Base-by-base conservation (phyloP, 1,284 basidiomycete genomes). In the Megacollybia platyphylla region DNA sequence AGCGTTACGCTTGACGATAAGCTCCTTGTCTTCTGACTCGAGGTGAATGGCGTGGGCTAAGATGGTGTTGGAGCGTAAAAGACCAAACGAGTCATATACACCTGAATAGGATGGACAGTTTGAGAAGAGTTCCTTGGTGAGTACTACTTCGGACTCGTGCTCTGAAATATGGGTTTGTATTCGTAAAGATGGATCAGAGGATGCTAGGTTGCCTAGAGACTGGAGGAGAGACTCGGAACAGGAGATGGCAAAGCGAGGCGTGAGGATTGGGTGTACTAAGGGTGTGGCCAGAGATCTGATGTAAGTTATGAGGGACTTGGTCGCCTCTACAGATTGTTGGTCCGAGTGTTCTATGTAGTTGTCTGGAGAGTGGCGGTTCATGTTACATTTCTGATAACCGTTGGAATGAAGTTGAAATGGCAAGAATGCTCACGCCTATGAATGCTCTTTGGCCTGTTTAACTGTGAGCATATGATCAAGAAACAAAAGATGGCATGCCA, bases 111-210 rank as follows among this genome's bases (percentile, higher is more conserved):
- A 71, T 5, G 55, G 46, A 46, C 64, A 59, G 11, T 66, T 62
- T 0, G 79, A 74, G 61, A 91, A 96, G 32, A 87, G 65, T 41
- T 68, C 48, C 46, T 72, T 67, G 2, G 84, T 82, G 51, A 73
- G 74, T 24, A 61, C 67, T 46, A 96, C 73, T 60, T 98, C 94
- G 17, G 69, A 59, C 4, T 57, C 62, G 57, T 92, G 96, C 64
- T 98, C 94, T 18, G 83, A 80, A 29, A 97, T 78, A 60, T 97
- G 94, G 1, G 94, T 97, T 62, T 98, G 93, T 41, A 97, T 84
- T 35, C 75, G 73, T 30, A 97, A 66, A 0, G 64, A 55, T 9
- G 75, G 69, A 52, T 83, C 68, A 2, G 60, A 53, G 34, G 58
- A 52, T 0, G 75, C 77, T 34, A 92, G 63, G 2, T 69, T 53